Evolutionary conservation across 2,329 filamentous ascomycete genomes (phyloP).

Genomic region (Meredithiella fracta): DNA sequence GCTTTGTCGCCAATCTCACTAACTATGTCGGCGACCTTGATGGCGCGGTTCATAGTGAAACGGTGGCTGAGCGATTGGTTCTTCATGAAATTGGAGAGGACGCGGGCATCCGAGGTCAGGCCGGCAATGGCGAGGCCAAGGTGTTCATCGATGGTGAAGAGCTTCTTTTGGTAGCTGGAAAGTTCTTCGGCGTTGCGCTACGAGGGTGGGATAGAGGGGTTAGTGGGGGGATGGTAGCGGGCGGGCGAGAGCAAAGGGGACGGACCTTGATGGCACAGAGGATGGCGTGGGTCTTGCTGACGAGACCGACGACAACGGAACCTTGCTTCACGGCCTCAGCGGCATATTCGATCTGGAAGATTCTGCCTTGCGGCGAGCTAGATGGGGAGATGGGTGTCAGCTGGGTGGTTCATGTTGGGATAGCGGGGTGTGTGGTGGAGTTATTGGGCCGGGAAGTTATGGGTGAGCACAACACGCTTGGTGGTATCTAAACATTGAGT

Average conservation of each 20-base stretch:
- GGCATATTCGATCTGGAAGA: constrained; percentile 99
- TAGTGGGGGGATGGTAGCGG: not conserved
- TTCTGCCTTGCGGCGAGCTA: constrained; percentile 95
- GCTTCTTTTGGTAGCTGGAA: constrained; percentile 98
- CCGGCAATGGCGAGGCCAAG: constrained; percentile 90
- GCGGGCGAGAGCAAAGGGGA: not conserved
- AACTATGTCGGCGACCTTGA: constrained; percentile 78
- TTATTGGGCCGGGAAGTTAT: not conserved
- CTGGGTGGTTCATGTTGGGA: not conserved
- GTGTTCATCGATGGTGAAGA: constrained; percentile 92
- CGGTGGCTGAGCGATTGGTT: constrained; percentile 92
- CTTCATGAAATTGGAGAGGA: constrained; percentile 99
- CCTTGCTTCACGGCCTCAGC: constrained; percentile 98
- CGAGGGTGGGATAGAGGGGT: not conserved
- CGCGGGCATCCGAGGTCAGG: constrained; percentile 90
- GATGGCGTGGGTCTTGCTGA: constrained; percentile 95
- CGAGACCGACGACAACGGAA: constrained; percentile 90
- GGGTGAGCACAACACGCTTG: not conserved
- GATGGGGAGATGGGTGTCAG: constrained; percentile 15
- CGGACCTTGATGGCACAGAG: constrained; percentile 87
- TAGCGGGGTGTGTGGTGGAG: not conserved
- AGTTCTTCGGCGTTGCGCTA: constrained; percentile 98
- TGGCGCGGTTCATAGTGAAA: constrained; percentile 86
- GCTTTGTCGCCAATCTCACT: constrained; percentile 88
- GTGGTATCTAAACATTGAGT: no score